A percentile compares a stretch with the other conserved stretches of the same genome.
Conservation (phyloP, 2,329 filamentous ascomycete genomes). For the Microascus cirrosus region DNA sequence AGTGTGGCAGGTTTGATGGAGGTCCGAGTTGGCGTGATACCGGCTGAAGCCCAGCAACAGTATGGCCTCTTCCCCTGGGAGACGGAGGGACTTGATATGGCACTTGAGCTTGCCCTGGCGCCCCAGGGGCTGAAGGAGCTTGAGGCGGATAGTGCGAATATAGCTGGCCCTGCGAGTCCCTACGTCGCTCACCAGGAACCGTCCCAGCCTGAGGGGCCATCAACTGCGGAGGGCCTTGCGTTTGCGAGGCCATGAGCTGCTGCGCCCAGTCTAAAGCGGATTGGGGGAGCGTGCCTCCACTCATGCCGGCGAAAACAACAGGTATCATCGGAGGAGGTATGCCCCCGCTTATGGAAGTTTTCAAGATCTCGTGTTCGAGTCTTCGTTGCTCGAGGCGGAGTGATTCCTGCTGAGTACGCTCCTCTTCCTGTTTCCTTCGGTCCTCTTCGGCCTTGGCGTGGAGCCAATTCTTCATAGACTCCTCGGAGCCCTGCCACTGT, state of each 20-base stretch:
- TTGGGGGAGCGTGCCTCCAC: slow-evolving; percentile 48
- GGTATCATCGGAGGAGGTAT: slow-evolving; percentile 67
- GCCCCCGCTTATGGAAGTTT: slow-evolving; percentile 55
- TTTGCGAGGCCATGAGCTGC: slow-evolving; percentile 46
- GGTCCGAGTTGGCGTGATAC: slow-evolving; percentile 23
- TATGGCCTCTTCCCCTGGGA: slow-evolving; percentile 39
- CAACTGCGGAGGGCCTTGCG: slow-evolving; percentile 29
- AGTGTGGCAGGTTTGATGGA: slow-evolving; percentile 26
- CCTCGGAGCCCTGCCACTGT: slow-evolving; percentile 57
- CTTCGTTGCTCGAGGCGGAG: slow-evolving; percentile 61
- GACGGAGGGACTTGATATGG: slow-evolving; percentile 16
- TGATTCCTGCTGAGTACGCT: slow-evolving; percentile 53
- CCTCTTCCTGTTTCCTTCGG: slow-evolving; percentile 61
- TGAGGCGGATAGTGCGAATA: slow-evolving; percentile 24
- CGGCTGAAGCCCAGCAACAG: slow-evolving; percentile 21
- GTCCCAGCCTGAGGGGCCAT: slow-evolving; percentile 35
- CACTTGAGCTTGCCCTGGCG: background rate
- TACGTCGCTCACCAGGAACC: slow-evolving; percentile 39
- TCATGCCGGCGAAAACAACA: slow-evolving; percentile 63
- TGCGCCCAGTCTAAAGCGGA: slow-evolving; percentile 57
- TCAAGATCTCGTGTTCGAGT: slow-evolving; percentile 62
- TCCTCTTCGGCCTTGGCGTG: slow-evolving; percentile 64
- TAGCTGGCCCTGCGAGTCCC: slow-evolving; percentile 34
- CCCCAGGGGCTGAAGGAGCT: slow-evolving; percentile 23
- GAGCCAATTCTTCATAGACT: slow-evolving; percentile 62